Percentiles rank a stretch among this genome's conserved stretches.
These are phyloP conservation scores for Polytolypa hystricis DNA, from an alignment of 2,329 filamentous ascomycete genomes.

Conservation along the genomic window DNA sequence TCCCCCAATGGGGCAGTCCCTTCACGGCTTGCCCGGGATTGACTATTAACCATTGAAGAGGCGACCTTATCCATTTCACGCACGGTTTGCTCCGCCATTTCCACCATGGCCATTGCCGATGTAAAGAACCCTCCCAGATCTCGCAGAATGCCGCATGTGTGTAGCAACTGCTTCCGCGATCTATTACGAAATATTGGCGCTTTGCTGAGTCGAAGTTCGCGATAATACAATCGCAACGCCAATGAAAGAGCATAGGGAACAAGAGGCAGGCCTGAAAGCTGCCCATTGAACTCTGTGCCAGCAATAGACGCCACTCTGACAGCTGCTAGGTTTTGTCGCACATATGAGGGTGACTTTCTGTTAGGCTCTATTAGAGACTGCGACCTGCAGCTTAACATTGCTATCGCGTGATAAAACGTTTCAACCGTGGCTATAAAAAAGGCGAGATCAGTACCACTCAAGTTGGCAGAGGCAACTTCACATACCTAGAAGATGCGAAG, in stretches of 20 bases:
- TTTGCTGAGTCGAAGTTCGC: slow-evolving; percentile 52
- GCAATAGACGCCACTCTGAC: slow-evolving; percentile 48
- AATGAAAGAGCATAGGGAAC: slow-evolving; percentile 53
- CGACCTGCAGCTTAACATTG: slow-evolving; percentile 49
- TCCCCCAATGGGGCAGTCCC: no score
- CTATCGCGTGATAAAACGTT: slow-evolving; percentile 53
- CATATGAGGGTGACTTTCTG: slow-evolving; percentile 39
- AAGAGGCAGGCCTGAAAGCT: slow-evolving; percentile 41
- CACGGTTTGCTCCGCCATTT: slow-evolving; percentile 4
- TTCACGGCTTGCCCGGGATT: no score
- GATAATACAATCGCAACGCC: slow-evolving; percentile 50
- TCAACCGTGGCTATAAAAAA: slow-evolving; percentile 44
- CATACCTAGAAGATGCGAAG: slow-evolving; percentile 38
- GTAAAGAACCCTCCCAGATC: slow-evolving; percentile 1
- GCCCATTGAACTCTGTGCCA: slow-evolving; percentile 40
- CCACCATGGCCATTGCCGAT: slow-evolving; percentile 1
- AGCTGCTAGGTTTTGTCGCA: slow-evolving; percentile 46
- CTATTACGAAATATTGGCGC: slow-evolving; percentile 44
- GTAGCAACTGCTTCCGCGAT: slow-evolving; percentile 1
- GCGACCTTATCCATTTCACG: slow-evolving; percentile 4
- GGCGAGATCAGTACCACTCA: not conserved
- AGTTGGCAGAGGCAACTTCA: not conserved
- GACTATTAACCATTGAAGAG: not conserved
- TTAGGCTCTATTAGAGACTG: slow-evolving; percentile 15
- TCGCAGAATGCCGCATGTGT: slow-evolving; percentile 1